Conservation (phyloP, 2,329 filamentous ascomycete genomes). For the Whalleya microplaca region DNA sequence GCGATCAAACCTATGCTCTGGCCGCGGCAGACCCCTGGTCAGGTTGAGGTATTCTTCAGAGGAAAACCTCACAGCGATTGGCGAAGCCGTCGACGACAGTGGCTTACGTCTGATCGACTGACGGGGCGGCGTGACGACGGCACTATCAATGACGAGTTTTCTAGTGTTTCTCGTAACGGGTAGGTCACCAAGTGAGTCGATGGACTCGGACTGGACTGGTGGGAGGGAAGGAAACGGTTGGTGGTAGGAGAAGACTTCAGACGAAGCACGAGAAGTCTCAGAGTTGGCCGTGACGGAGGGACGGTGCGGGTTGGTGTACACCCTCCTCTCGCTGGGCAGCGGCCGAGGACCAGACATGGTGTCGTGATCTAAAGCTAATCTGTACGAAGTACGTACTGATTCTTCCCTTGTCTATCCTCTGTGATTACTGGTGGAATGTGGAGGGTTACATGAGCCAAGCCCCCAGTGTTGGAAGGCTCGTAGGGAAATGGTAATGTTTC, state of each 20-base stretch:
- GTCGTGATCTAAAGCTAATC: constrained; percentile 19
- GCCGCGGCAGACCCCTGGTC: constrained; percentile 48
- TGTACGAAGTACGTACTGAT: too few relatives aligned
- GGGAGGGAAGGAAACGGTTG: constrained; percentile 30
- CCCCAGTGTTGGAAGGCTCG: constrained; percentile 12
- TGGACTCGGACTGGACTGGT: constrained; percentile 29
- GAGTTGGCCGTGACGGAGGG: constrained; percentile 35
- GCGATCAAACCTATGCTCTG: constrained; percentile 59
- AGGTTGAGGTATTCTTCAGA: constrained; percentile 43
- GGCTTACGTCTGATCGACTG: constrained; percentile 62
- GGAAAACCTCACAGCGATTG: constrained; percentile 54
- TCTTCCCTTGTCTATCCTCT: constrained; percentile 25
- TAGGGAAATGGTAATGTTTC: constrained; percentile 25
- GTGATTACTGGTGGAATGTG: constrained; percentile 23
- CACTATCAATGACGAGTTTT: constrained; percentile 34
- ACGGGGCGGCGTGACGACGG: constrained; percentile 26
- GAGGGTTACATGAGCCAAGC: constrained; percentile 19
- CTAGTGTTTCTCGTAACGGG: constrained; percentile 36
- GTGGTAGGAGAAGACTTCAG: constrained; percentile 36
- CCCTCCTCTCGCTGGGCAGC: constrained; percentile 10
- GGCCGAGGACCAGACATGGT: constrained; percentile 23
- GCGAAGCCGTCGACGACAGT: constrained; percentile 58
- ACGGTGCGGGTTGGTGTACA: constrained; percentile 19
- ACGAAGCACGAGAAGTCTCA: constrained; percentile 46
- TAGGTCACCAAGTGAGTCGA: constrained; percentile 37